Evolutionary conservation across 140 eudicot genomes (phyloP).

Genomic region (Erigeron philadelphicus): DNA sequence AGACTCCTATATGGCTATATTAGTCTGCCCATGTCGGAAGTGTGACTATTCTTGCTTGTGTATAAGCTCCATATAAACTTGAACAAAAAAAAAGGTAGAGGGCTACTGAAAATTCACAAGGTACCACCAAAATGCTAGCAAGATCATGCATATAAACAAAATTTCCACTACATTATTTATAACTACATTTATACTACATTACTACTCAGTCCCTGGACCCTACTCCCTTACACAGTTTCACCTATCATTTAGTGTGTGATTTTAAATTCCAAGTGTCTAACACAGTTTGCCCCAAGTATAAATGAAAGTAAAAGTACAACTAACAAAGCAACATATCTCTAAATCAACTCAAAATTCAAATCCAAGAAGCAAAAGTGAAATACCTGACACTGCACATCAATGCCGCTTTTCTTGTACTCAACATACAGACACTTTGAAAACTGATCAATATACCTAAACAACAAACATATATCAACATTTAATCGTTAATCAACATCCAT

Average conservation of each 20-base stretch:
- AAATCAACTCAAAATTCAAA: background rate
- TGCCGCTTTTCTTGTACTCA: slow-evolving; percentile 68
- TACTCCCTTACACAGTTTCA: no score
- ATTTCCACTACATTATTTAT: background rate
- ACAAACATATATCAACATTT: slow-evolving; percentile 7
- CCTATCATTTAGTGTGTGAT: background rate
- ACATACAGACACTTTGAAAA: slow-evolving; percentile 65
- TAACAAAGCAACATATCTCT: background rate
- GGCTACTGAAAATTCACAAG: background rate
- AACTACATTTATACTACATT: background rate
- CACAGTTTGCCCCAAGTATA: background rate
- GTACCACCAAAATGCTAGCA: background rate
- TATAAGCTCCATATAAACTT: background rate
- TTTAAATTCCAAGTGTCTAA: background rate
- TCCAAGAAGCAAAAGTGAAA: background rate
- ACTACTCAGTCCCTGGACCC: background rate
- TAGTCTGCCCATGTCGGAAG: background rate
- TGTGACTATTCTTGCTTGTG: background rate
- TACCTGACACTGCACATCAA: slow-evolving; percentile 87
- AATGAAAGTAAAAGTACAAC: background rate
- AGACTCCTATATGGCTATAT: background rate
- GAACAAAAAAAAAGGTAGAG: no score
- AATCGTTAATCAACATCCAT: slow-evolving; percentile 1
- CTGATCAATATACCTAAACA: slow-evolving; percentile 55
- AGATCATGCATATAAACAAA: background rate